These are phyloP conservation scores for Didymella pomorum DNA, from an alignment of 2,329 filamentous ascomycete genomes.

Conservation along the genomic window DNA sequence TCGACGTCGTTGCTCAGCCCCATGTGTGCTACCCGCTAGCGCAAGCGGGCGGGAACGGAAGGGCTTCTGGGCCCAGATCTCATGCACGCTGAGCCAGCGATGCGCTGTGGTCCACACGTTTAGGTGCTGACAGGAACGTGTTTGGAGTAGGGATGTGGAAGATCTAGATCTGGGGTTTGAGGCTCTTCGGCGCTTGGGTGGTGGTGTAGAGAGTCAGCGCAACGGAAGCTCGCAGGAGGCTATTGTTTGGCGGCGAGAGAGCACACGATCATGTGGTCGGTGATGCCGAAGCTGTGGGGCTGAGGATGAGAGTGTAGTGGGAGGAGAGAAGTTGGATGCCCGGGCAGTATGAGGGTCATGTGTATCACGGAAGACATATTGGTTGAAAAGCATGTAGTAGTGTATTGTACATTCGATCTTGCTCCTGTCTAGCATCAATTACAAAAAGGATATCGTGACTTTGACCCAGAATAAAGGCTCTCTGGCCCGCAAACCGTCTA, in stretches of 20 bases:
- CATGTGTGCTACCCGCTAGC: constrained; percentile 16
- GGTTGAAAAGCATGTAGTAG: no score
- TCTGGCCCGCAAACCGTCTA: constrained; percentile 10
- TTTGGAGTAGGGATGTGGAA: constrained; percentile 5
- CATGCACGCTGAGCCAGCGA: constrained; percentile 12
- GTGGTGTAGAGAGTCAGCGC: neutral
- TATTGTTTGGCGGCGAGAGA: neutral
- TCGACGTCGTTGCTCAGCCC: constrained; percentile 12
- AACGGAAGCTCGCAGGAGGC: neutral
- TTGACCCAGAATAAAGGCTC: neutral
- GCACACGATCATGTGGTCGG: neutral
- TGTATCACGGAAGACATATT: neutral
- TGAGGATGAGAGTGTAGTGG: neutral
- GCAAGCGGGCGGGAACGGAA: constrained; percentile 22
- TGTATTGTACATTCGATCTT: constrained; percentile 12
- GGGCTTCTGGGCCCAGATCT: constrained; percentile 20
- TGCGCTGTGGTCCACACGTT: constrained; percentile 13
- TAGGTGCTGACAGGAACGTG: constrained; percentile 21
- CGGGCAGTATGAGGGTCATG: neutral
- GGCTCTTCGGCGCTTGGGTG: neutral
- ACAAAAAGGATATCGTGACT: constrained; percentile 11
- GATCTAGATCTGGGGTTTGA: constrained; percentile 10
- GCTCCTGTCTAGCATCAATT: constrained; percentile 1
- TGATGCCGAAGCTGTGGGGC: neutral
- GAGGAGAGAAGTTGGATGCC: neutral